Evolutionary conservation across 768 basidiomycete genomes (phyloP), one percentile per base, ranked within the genome.

Genomic region (Saitozyma sp.): DNA sequence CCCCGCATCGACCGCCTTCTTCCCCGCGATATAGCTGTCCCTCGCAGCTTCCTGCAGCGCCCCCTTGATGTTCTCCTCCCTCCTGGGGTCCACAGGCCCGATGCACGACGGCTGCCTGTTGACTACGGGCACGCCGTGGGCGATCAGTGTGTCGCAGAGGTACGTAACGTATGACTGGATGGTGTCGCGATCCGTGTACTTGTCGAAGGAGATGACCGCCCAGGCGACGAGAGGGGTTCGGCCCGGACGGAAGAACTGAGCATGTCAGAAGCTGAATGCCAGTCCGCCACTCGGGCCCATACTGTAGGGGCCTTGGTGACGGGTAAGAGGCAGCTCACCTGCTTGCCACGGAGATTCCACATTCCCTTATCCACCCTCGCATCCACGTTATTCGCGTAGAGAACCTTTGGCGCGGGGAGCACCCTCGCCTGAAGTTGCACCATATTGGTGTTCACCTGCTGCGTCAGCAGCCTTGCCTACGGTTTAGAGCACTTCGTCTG

Each of bases 331-430:
- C 4, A 50, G 56, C 74, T 58, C 20, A 67, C 74, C 45, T 54
- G 54, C 49, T 73, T 77, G n/a, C 72, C 73, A 46, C 65, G 51
- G 3, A 80, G 60, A 45, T 76, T 74, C 79, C 79, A 80, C 9
- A 62, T 62, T 16, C 78, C 78, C 29, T 70, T 46, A 13, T 19
- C 14, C 38, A 71, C 64, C 19, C 57, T 51, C 20, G 66, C 66
- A 38, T 39, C 59, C 53, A 40, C 17, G 20, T 61, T 51, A 10
- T 63, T 57, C 10, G 61, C 69, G 59, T 78, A 79, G 9, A 62
- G 45, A 19, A 79, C 64, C 11, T 48, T 50, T 4, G 78, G 78
- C 8, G 77, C 62, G 11, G 64, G 51, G 0, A 80, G 61, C n/a
- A 80, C 62, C 7, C 78, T 67, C n/a, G 74, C 78, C 37, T 67